Evolutionary conservation across 2,329 filamentous ascomycete genomes (phyloP).

Genomic region (Teratosphaeria zuluensis): DNA sequence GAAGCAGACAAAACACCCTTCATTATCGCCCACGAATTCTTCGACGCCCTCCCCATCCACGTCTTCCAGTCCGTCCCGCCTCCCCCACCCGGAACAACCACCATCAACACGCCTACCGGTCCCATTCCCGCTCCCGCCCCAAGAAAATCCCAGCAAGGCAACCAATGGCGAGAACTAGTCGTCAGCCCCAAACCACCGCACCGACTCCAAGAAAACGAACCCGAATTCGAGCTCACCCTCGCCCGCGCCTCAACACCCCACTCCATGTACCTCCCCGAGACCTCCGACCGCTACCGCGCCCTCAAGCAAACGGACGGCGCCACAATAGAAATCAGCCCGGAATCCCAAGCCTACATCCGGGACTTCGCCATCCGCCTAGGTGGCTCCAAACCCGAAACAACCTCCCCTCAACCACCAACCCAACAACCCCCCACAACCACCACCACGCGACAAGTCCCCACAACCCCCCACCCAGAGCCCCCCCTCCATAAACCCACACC

Average conservation of each 20-base stretch:
- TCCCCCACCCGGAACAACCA: slow-evolving; percentile 27
- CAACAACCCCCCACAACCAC: slow-evolving; percentile 1
- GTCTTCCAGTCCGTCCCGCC: slow-evolving; percentile 67
- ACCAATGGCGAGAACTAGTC: slow-evolving; percentile 75
- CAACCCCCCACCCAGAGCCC: slow-evolving; percentile 18
- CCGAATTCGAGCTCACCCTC: slow-evolving; percentile 81
- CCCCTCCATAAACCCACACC: slow-evolving; percentile 48
- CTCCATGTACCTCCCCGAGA: slow-evolving; percentile 73
- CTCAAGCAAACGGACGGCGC: slow-evolving; percentile 59
- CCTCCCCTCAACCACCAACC: slow-evolving; percentile 2
- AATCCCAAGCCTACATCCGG: slow-evolving; percentile 67
- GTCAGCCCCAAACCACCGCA: slow-evolving; percentile 52
- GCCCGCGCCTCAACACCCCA: slow-evolving; percentile 69
- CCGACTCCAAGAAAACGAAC: slow-evolving; percentile 42
- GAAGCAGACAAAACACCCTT: slow-evolving; percentile 65
- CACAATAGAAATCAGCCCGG: slow-evolving; percentile 82
- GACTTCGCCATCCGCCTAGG: slow-evolving; percentile 83
- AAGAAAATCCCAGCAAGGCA: slow-evolving; percentile 7
- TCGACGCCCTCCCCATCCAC: slow-evolving; percentile 94
- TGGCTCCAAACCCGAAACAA: slow-evolving; percentile 36
- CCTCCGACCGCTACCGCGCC: slow-evolving; percentile 66
- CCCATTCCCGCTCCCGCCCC: slow-evolving; percentile 32
- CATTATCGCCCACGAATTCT: slow-evolving; percentile 96
- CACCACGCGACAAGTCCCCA: background rate
- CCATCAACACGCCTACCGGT: slow-evolving; percentile 38